These are phyloP conservation scores for Pinus albicaulis DNA, from an alignment of 75 land plant genomes.

Conservation along the genomic window DNA sequence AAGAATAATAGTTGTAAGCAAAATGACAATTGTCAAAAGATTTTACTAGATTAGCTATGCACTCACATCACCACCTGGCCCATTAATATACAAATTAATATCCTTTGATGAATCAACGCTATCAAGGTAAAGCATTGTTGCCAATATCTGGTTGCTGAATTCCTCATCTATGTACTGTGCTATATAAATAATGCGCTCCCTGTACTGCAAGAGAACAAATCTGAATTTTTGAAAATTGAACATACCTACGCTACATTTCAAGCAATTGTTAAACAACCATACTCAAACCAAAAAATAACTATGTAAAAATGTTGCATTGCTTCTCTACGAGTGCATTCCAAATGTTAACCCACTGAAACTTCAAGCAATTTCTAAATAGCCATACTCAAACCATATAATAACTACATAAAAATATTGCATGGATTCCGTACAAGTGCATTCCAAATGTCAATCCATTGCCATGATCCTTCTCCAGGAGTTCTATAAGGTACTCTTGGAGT, in stretches of 20 bases:
- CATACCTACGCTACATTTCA: neutral
- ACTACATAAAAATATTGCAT: neutral
- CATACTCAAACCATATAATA: neutral
- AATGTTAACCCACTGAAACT: slow-evolving; percentile 63
- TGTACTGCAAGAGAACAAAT: slow-evolving; percentile 61
- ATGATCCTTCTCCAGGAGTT: slow-evolving; percentile 77
- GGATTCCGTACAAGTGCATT: slow-evolving; percentile 79
- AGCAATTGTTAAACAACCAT: neutral
- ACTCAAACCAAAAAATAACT: neutral
- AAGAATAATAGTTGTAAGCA: neutral
- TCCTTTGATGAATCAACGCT: slow-evolving; percentile 65
- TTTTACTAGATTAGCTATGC: neutral
- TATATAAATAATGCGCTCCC: slow-evolving; percentile 82
- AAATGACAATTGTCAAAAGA: neutral
- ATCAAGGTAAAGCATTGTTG: slow-evolving; percentile 93
- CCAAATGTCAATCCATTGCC: slow-evolving; percentile 95
- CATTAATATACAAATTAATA: slow-evolving; percentile 66
- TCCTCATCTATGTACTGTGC: slow-evolving; percentile 92
- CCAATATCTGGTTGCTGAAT: slow-evolving; percentile 79
- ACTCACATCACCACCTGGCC: slow-evolving; percentile 97
- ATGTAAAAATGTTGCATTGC: neutral
- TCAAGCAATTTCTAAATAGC: neutral
- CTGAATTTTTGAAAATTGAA: neutral
- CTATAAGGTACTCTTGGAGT: slow-evolving; percentile 84
- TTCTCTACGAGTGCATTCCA: slow-evolving; percentile 91